These are phyloP conservation scores for Polygonum aviculare DNA, from an alignment of 148 eudicot species.

Conservation along the genomic window DNA sequence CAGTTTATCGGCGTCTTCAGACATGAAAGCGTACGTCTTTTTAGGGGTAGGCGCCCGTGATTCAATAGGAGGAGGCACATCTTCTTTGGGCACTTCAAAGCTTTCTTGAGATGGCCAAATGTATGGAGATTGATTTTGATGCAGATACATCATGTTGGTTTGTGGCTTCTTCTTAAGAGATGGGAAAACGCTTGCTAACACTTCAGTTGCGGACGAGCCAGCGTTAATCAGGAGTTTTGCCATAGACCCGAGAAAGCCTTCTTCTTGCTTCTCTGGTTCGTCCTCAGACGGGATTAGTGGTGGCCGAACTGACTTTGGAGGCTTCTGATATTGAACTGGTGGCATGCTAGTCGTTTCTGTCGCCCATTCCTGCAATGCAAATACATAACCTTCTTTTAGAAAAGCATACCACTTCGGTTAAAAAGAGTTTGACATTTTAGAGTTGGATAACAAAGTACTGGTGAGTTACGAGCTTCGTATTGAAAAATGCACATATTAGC, in stretches of 20 bases:
- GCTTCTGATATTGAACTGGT: conserved; percentile 35
- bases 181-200: conserved; percentile 52
- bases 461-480: too few species aligned
- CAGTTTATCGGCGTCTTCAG: conserved; percentile 71
- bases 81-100: conserved; percentile 69
- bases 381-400: background rate
- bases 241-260: conserved; percentile 59
- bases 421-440: too few species aligned
- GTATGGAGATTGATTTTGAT: conserved; percentile 28
- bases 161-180: conserved; percentile 39
- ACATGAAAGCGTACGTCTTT: conserved; percentile 77
- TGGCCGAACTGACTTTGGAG: conserved; percentile 47
- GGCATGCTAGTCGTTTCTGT: conserved; percentile 20
- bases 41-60: conserved; percentile 68
- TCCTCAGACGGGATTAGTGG: conserved; percentile 70
- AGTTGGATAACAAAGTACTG: too few species aligned
- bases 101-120: conserved; percentile 87
- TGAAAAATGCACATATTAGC: too few species aligned
- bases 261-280: conserved; percentile 75
- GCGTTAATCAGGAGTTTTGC: conserved; percentile 45
- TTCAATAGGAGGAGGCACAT: conserved; percentile 83
- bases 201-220: conserved; percentile 50
- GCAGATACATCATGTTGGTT: conserved; percentile 23
- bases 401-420: too few species aligned
- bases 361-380: conserved; percentile 1